These are phyloP conservation scores for Prillingera fragicola DNA, from an alignment of 1,284 basidiomycete genomes.

Conservation along the genomic window DNA sequence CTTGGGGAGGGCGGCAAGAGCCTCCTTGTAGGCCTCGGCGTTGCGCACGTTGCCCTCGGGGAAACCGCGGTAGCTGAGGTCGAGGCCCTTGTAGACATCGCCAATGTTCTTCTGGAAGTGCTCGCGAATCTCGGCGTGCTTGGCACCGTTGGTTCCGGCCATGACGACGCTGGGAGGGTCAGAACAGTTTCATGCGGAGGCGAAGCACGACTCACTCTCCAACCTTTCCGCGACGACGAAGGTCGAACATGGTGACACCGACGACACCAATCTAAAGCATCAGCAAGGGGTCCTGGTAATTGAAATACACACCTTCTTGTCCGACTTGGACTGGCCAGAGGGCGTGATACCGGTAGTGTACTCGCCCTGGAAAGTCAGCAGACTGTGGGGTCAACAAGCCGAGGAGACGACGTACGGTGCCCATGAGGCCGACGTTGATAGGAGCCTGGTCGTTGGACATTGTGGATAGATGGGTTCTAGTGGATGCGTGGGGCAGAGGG, in stretches of 20 bases:
- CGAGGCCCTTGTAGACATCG: conserved; percentile 71
- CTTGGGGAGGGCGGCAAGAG: conserved; percentile 70
- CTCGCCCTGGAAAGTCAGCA: conserved; percentile 48
- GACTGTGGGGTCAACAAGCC: conserved; percentile 4
- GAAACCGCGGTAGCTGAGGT: conserved; percentile 69
- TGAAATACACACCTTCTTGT: conserved; percentile 66
- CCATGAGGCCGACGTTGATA: conserved; percentile 45
- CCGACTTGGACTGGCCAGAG: conserved; percentile 82
- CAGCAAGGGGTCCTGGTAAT: background rate
- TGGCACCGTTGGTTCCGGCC: conserved; percentile 48
- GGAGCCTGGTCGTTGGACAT: conserved; percentile 29
- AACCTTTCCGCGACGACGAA: conserved; percentile 77
- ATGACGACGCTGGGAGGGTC: conserved; percentile 34
- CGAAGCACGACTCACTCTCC: conserved; percentile 30
- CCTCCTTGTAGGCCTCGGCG: conserved; percentile 77
- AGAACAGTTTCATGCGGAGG: too few relatives aligned
- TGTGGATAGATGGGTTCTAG: conserved; percentile 4
- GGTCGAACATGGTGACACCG: conserved; percentile 81
- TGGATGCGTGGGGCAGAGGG: background rate
- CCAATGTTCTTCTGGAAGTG: conserved; percentile 80
- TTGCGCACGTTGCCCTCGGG: conserved; percentile 66
- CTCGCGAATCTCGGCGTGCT: conserved; percentile 71
- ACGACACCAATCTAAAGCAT: conserved; percentile 65
- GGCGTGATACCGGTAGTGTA: conserved; percentile 93
- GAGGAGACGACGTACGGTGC: conserved; percentile 25